Evolutionary conservation across 2,329 filamentous ascomycete species (phyloP).

Genomic region (Didymella keratinophila): DNA sequence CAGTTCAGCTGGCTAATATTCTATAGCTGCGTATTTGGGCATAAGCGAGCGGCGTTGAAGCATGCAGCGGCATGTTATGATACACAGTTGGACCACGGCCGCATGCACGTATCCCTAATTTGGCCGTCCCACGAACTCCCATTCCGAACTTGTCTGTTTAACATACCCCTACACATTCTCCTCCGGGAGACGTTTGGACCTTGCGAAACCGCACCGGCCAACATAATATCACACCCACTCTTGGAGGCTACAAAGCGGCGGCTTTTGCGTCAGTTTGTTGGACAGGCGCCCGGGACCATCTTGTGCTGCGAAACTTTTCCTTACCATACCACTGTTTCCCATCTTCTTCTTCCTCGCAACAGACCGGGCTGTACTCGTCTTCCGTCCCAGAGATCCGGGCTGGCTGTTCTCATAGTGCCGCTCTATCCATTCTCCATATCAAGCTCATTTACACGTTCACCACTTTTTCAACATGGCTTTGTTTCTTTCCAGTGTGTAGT

Average conservation of each 20-base stretch:
- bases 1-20: conserved; percentile 34
- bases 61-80: conserved; percentile 43
- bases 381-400: conserved; percentile 28
- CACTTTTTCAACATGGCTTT: conserved; percentile 19
- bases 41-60: conserved; percentile 44
- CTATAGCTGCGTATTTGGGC: conserved; percentile 62
- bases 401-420: conserved; percentile 38
- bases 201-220: conserved; percentile 34
- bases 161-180: conserved; percentile 40
- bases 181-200: conserved; percentile 32
- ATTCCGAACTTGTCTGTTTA: conserved; percentile 32
- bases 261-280: conserved; percentile 36
- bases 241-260: conserved; percentile 37
- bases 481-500: conserved; percentile 24
- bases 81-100: conserved; percentile 42
- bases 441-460: conserved; percentile 20
- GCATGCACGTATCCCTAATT: conserved; percentile 38
- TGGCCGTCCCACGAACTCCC: conserved; percentile 25
- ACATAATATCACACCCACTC: conserved; percentile 45
- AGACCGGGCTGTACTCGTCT: conserved; percentile 28
- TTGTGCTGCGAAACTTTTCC: conserved; percentile 36
- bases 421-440: conserved; percentile 27
- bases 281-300: conserved; percentile 45
- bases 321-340: conserved; percentile 45
- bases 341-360: conserved; percentile 32